Conservation (phyloP, 106 monocot genomes). For the Phalaenopsis equestris region DNA sequence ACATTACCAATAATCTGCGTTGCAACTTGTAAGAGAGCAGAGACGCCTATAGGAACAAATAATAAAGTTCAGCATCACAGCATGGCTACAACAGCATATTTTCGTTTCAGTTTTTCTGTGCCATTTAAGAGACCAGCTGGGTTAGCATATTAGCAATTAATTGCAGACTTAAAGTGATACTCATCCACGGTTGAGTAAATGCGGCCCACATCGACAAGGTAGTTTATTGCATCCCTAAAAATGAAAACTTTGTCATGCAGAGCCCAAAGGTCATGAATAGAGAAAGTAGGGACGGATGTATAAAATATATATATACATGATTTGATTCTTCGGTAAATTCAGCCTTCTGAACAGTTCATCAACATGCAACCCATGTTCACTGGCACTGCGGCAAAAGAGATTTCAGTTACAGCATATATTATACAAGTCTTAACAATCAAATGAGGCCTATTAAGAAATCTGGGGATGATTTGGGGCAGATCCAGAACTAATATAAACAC, state of each 20-base stretch:
- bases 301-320: conserved; percentile 18
- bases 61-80: neutral
- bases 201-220: conserved; percentile 38
- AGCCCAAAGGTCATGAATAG: neutral
- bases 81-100: neutral
- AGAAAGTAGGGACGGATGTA: neutral
- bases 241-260: neutral
- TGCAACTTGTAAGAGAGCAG: too few species aligned
- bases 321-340: conserved; percentile 25
- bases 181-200: conserved; percentile 61
- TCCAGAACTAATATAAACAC: too few species aligned
- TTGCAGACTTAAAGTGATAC: conserved; percentile 45
- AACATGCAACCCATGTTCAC: conserved; percentile 44
- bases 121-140: neutral
- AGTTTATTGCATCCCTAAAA: conserved; percentile 34
- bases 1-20: too few species aligned
- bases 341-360: conserved; percentile 47
- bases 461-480: too few species aligned
- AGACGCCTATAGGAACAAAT: neutral
- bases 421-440: too few species aligned
- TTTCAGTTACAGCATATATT: neutral
- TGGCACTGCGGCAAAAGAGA: conserved; percentile 13
- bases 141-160: conserved; percentile 5
- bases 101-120: neutral
- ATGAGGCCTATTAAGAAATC: too few species aligned